Evolutionary conservation across 305 asterid species (phyloP).

Genomic region (Fraxinus angustifolia): DNA sequence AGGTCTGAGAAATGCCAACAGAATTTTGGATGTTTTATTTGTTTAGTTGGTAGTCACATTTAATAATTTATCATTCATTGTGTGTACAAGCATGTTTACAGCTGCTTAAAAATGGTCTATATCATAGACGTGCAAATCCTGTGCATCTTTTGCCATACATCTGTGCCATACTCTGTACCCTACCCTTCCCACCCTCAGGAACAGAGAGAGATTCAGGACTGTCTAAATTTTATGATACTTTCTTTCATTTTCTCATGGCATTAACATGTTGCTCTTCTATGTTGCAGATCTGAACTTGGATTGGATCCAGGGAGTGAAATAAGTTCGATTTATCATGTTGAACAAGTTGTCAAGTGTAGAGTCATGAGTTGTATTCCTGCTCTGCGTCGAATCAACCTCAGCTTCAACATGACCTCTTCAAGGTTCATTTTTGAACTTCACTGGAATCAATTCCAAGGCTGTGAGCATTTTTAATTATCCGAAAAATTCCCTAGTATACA

Average conservation of each 20-base stretch:
- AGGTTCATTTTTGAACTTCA: constrained; percentile 48
- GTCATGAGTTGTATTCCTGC: constrained; percentile 66
- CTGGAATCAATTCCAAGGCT: constrained; percentile 6
- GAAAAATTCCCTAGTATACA: neutral
- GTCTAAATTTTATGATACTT: neutral
- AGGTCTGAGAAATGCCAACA: neutral
- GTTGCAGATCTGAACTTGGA: constrained; percentile 90
- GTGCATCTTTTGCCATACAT: neutral
- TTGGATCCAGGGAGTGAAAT: constrained; percentile 72
- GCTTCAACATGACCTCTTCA: constrained; percentile 66
- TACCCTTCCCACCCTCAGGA: neutral
- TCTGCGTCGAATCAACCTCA: constrained; percentile 68
- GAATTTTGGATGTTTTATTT: neutral
- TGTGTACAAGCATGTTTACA: neutral
- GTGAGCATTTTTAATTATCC: neutral
- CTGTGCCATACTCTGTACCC: neutral
- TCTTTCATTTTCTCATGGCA: constrained; percentile 6
- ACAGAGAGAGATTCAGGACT: neutral
- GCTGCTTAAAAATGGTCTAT: neutral
- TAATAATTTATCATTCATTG: neutral
- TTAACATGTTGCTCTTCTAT: constrained; percentile 17
- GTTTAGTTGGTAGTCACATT: neutral
- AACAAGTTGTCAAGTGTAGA: constrained; percentile 94
- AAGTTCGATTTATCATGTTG: constrained; percentile 78
- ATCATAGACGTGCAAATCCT: neutral